Percentiles rank a stretch among this genome's conserved stretches.
Conservation (phyloP, 1,284 basidiomycete genomes). For the Naganishia sp. region DNA sequence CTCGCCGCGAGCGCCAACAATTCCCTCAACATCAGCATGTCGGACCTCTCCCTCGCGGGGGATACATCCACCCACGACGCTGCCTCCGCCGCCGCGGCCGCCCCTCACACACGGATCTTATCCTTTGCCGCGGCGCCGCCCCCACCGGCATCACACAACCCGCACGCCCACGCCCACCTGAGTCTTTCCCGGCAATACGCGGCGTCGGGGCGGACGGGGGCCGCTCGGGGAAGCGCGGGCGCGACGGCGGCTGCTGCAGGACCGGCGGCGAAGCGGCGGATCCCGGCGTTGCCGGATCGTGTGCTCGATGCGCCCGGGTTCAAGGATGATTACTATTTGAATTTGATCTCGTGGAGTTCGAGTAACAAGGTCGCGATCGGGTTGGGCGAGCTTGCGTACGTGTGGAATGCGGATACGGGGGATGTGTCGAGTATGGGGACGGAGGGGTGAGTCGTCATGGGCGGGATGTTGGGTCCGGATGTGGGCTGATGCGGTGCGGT, state of each 20-base stretch:
- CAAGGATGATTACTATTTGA: constrained; percentile 96
- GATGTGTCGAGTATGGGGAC: constrained; percentile 75
- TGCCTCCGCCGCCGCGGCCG: constrained; percentile 23
- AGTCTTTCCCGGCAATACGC: constrained; percentile 50
- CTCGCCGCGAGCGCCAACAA: constrained; percentile 41
- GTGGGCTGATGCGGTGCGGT: constrained; percentile 24
- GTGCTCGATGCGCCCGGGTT: constrained; percentile 94
- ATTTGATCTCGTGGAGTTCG: constrained; percentile 85
- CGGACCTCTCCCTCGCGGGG: constrained; percentile 39
- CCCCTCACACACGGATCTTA: constrained; percentile 48
- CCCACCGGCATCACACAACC: constrained; percentile 38
- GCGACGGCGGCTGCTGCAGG: constrained; percentile 54
- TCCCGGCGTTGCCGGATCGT: constrained; percentile 79
- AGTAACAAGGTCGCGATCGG: constrained; percentile 87
- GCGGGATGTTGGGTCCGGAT: not conserved
- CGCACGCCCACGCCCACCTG: constrained; percentile 48
- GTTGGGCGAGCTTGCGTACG: constrained; percentile 76
- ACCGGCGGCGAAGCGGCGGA: constrained; percentile 69
- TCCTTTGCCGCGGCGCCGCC: constrained; percentile 52
- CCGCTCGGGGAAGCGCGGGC: not conserved
- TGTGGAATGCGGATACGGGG: constrained; percentile 92
- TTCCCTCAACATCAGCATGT: constrained; percentile 41
- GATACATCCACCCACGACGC: constrained; percentile 34
- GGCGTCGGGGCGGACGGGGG: not conserved
- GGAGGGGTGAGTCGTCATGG: constrained; percentile 34